Evolutionary conservation across 148 eudicot species (phyloP).

Genomic region (Vaccinium myrtillus): DNA sequence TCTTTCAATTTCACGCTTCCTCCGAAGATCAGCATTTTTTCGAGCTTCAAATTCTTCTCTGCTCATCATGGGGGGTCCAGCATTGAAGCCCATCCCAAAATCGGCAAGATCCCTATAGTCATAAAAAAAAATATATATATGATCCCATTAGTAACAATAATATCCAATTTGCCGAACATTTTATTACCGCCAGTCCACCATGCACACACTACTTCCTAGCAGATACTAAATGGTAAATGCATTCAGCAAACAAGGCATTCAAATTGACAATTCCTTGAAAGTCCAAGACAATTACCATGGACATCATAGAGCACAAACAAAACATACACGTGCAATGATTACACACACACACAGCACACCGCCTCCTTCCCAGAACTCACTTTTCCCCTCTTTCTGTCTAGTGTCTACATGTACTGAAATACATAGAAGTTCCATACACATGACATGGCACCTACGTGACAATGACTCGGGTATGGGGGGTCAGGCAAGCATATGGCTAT

Average conservation of each 20-base stretch:
- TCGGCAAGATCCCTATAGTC: slow-evolving; percentile 66
- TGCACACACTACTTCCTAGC: background rate
- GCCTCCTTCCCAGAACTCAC: too few relatives aligned
- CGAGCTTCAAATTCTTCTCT: slow-evolving; percentile 86
- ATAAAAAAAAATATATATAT: too few relatives aligned
- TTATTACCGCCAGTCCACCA: background rate
- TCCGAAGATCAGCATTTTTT: slow-evolving; percentile 50
- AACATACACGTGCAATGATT: background rate
- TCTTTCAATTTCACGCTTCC: slow-evolving; percentile 77
- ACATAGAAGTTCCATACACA: background rate
- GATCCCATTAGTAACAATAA: background rate
- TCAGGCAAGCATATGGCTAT: background rate
- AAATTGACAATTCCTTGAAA: background rate
- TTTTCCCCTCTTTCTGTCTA: background rate
- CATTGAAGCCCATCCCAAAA: slow-evolving; percentile 62
- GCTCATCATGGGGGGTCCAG: slow-evolving; percentile 55
- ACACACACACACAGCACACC: background rate
- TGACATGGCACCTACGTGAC: background rate
- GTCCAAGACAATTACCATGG: background rate
- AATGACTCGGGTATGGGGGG: background rate
- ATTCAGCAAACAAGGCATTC: background rate
- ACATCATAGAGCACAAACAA: background rate
- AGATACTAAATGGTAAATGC: background rate
- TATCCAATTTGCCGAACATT: background rate
- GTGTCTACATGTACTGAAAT: background rate